A percentile compares a stretch with the other conserved stretches of the same genome.
Conservation (phyloP, 345 rosid genomes). For the Corymbia maculata region DNA sequence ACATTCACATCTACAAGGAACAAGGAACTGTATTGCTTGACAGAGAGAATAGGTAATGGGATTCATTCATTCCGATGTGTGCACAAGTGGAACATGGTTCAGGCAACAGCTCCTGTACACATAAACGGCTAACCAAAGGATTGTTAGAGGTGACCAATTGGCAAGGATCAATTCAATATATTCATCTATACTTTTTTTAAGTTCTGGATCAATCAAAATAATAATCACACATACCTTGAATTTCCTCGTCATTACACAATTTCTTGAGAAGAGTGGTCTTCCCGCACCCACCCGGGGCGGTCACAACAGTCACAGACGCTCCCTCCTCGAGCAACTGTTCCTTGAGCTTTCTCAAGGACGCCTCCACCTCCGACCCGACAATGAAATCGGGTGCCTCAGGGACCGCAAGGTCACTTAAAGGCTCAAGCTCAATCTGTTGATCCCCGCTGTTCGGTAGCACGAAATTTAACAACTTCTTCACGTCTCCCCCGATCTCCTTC, state of each 20-base stretch:
- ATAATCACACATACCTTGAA: neutral
- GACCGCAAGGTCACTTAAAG: neutral
- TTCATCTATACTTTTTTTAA: neutral
- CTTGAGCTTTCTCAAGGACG: neutral
- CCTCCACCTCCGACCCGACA: neutral
- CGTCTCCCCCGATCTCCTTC: neutral
- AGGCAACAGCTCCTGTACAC: neutral
- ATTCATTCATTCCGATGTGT: neutral
- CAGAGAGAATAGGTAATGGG: neutral
- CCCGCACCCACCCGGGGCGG: neutral
- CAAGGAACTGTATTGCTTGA: neutral
- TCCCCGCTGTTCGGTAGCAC: accelerated
- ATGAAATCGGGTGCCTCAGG: neutral
- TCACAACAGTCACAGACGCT: neutral
- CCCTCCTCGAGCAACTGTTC: neutral
- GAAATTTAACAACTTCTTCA: accelerated
- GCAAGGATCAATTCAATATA: neutral
- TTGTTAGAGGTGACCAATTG: neutral
- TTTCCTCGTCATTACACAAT: neutral
- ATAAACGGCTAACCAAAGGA: neutral
- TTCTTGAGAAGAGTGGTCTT: neutral
- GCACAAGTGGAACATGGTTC: neutral
- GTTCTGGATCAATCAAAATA: neutral
- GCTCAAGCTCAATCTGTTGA: neutral
- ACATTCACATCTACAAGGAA: neutral